Evolutionary conservation across 495 filamentous ascomycete species (phyloP).

Genomic region (Trichoderma virens): DNA sequence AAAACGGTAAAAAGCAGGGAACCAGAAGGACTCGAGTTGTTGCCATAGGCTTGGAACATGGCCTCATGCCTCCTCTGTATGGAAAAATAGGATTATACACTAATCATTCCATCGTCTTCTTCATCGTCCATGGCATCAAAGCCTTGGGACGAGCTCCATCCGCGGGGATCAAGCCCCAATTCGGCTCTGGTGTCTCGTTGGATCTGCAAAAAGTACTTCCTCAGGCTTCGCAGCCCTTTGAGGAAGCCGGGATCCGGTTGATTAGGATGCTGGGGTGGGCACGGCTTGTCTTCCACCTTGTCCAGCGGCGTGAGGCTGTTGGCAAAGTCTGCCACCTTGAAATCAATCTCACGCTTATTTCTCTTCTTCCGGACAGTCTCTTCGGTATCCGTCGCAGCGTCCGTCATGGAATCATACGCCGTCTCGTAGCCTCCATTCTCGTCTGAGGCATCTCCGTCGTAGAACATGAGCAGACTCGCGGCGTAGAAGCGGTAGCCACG

Average conservation of each 20-base stretch:
- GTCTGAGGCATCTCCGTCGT: slow-evolving; percentile 63
- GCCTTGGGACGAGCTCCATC: not conserved
- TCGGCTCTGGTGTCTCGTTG: slow-evolving; percentile 67
- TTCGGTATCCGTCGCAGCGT: slow-evolving; percentile 44
- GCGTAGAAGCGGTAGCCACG: slow-evolving; percentile 92
- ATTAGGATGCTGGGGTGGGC: slow-evolving; percentile 72
- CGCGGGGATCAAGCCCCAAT: slow-evolving; percentile 26
- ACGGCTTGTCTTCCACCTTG: slow-evolving; percentile 51
- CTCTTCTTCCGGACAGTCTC: slow-evolving; percentile 28
- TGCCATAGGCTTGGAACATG: not conserved
- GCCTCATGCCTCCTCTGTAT: not conserved
- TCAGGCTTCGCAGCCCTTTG: slow-evolving; percentile 69
- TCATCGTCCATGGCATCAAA: not conserved
- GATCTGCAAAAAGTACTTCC: slow-evolving; percentile 81
- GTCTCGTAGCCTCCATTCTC: slow-evolving; percentile 38
- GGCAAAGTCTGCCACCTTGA: slow-evolving; percentile 98
- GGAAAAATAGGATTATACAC: slow-evolving; percentile 2
- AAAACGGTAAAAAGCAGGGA: not conserved
- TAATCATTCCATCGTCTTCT: slow-evolving; percentile 6
- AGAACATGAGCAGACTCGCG: slow-evolving; percentile 86
- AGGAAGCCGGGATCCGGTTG: slow-evolving; percentile 87
- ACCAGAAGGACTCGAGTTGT: not conserved
- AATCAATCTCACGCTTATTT: slow-evolving; percentile 55
- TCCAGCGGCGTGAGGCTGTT: slow-evolving; percentile 93
- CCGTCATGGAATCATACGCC: slow-evolving; percentile 40